Conservation (phyloP, 1,284 basidiomycete genomes). For the Nidula niveotomentosa region DNA sequence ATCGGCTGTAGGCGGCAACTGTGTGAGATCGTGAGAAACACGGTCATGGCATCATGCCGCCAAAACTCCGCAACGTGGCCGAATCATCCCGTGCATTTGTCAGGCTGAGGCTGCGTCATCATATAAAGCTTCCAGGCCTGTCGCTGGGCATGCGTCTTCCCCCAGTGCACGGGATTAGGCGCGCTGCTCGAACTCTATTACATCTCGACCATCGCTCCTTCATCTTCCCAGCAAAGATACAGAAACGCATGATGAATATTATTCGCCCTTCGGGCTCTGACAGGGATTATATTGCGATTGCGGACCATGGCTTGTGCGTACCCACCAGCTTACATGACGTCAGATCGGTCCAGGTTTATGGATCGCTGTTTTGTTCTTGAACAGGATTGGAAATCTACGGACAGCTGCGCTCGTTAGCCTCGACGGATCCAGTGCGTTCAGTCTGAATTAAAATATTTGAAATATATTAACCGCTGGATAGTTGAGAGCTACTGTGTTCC, state of each 20-base stretch:
- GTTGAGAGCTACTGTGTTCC: constrained; percentile 91
- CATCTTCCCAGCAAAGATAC: background rate
- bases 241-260: constrained; percentile 32
- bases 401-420: constrained; percentile 81
- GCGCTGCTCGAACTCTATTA: background rate
- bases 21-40: no score
- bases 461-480: constrained; percentile 19
- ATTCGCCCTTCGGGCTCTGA: constrained; percentile 33
- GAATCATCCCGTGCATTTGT: no score
- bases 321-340: constrained; percentile 3
- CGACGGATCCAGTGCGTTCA: constrained; percentile 70
- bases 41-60: no score
- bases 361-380: constrained; percentile 2
- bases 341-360: background rate
- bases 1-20: no score
- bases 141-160: background rate
- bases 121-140: background rate
- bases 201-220: no score
- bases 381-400: constrained; percentile 76
- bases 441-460: no score
- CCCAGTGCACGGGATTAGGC: background rate
- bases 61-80: no score
- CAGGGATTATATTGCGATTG: constrained; percentile 63
- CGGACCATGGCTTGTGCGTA: constrained; percentile 70
- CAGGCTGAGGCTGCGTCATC: no score